A percentile compares a stretch with the other conserved stretches of the same genome.
Conservation (phyloP, 768 basidiomycete genomes). For the Amanita pseudoporphyria region DNA sequence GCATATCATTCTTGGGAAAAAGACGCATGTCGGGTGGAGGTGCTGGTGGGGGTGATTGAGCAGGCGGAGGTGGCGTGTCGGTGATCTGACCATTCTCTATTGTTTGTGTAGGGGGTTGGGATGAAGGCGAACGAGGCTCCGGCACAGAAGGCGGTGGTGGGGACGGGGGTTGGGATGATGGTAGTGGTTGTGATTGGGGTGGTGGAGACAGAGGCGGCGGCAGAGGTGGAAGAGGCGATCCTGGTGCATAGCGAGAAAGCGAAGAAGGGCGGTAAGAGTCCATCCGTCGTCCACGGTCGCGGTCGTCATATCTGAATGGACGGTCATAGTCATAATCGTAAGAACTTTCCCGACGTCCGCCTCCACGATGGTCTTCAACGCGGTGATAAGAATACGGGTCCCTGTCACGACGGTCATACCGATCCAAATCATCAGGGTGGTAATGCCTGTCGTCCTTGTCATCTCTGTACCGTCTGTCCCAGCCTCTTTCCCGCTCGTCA, state of each 20-base stretch:
- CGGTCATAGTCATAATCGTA: slow-evolving; percentile 7
- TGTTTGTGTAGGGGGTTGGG: slow-evolving; percentile 7
- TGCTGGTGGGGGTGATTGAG: slow-evolving; percentile 19
- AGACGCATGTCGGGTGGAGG: slow-evolving; percentile 20
- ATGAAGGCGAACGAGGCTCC: slow-evolving; percentile 12
- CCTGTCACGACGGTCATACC: slow-evolving; percentile 19
- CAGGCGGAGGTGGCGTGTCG: slow-evolving; percentile 18
- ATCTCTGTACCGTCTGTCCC: slow-evolving; percentile 13
- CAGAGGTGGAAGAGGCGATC: slow-evolving; percentile 13
- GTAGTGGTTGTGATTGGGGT: slow-evolving; percentile 13
- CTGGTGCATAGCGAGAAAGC: slow-evolving; percentile 10
- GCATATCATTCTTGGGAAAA: slow-evolving; percentile 20
- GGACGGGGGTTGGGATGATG: slow-evolving; percentile 15
- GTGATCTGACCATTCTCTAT: slow-evolving; percentile 4
- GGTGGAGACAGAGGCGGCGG: slow-evolving; percentile 13
- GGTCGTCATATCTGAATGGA: slow-evolving; percentile 10
- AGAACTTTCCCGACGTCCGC: slow-evolving; percentile 21
- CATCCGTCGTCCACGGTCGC: slow-evolving; percentile 15
- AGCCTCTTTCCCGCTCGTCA: slow-evolving; percentile 10
- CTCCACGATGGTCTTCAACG: slow-evolving; percentile 26
- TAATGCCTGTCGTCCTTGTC: slow-evolving; percentile 17
- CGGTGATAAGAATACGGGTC: slow-evolving; percentile 11
- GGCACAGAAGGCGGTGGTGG: slow-evolving; percentile 12
- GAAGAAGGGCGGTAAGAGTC: slow-evolving; percentile 16
- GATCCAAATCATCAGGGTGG: slow-evolving; percentile 13